Evolutionary conservation across 192 early-diverging fungal genomes (phyloP).

Genomic region (Lobosporangium transversale): DNA sequence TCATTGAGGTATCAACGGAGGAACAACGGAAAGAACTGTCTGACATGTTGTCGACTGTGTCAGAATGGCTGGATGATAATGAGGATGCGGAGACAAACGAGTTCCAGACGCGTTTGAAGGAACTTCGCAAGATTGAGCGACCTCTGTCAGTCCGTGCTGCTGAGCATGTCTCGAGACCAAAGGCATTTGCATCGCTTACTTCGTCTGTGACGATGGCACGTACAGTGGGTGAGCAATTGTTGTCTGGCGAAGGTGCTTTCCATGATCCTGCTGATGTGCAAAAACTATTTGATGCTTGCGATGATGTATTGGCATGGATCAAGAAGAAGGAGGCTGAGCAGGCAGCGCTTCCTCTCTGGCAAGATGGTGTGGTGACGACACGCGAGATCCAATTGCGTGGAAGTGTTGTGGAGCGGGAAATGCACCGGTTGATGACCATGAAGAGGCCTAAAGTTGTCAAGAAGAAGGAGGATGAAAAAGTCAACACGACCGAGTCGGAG

Average conservation of each 20-base stretch:
- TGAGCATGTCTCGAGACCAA: slow-evolving; percentile 57
- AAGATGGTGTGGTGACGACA: slow-evolving; percentile 72
- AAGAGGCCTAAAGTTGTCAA: slow-evolving; percentile 67
- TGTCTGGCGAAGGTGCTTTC: slow-evolving; percentile 63
- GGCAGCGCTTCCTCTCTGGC: slow-evolving; percentile 60
- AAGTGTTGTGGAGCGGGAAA: slow-evolving; percentile 59
- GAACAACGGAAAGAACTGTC: slow-evolving; percentile 74
- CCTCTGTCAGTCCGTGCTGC: slow-evolving; percentile 58
- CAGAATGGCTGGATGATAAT: slow-evolving; percentile 88
- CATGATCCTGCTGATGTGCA: slow-evolving; percentile 67
- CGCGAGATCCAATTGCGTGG: slow-evolving; percentile 64
- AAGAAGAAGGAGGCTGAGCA: slow-evolving; percentile 67
- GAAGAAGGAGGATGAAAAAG: slow-evolving; percentile 42
- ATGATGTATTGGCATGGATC: slow-evolving; percentile 74
- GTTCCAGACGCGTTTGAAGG: slow-evolving; percentile 63
- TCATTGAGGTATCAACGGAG: slow-evolving; percentile 72
- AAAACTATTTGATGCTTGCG: slow-evolving; percentile 60
- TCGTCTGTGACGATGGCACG: slow-evolving; percentile 47
- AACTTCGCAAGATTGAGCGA: slow-evolving; percentile 59
- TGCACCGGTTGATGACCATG: slow-evolving; percentile 66
- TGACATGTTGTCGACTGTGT: slow-evolving; percentile 61
- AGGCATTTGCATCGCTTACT: slow-evolving; percentile 52
- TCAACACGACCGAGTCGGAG: slow-evolving; percentile 21
- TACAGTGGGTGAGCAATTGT: slow-evolving; percentile 57
- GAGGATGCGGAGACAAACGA: slow-evolving; percentile 74